Evolutionary conservation across 2,329 filamentous ascomycete species (phyloP).

Genomic region (Penicillium verrucosum): DNA sequence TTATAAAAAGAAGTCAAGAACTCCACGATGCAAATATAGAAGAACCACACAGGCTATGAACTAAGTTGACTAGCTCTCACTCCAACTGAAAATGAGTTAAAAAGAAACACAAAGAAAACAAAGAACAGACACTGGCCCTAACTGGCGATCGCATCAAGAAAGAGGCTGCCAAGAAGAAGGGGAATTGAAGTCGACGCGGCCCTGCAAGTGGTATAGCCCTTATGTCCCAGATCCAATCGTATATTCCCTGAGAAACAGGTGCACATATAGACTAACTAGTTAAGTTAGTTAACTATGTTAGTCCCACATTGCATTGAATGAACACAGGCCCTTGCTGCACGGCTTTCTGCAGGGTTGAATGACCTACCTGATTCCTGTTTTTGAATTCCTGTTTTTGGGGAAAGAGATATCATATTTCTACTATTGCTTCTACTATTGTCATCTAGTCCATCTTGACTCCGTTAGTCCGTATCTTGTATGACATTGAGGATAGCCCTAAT

Average conservation of each 20-base stretch:
- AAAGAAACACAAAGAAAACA: neutral
- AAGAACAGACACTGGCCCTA: neutral
- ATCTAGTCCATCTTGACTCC: neutral
- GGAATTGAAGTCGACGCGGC: constrained; percentile 1
- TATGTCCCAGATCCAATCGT: neutral
- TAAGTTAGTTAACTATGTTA: neutral
- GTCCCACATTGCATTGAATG: neutral
- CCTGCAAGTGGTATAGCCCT: neutral
- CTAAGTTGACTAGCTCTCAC: neutral
- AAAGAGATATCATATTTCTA: too few species aligned
- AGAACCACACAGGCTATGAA: neutral
- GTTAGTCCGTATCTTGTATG: neutral
- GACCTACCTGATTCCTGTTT: neutral
- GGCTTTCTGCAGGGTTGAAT: constrained; percentile 5
- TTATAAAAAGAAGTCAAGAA: neutral
- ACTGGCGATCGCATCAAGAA: neutral
- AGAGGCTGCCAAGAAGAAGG: constrained; percentile 7
- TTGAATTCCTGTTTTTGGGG: too few species aligned
- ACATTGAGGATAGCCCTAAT: neutral
- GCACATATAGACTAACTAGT: neutral
- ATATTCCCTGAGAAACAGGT: neutral
- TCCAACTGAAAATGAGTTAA: neutral
- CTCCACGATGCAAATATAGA: neutral
- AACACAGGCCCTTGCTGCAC: neutral
- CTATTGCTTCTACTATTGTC: neutral